A percentile compares a stretch with the other conserved stretches of the same genome.
Evolutionary conservation across 129 eudicot species (phyloP).

Genomic region (Calendula officinalis): DNA sequence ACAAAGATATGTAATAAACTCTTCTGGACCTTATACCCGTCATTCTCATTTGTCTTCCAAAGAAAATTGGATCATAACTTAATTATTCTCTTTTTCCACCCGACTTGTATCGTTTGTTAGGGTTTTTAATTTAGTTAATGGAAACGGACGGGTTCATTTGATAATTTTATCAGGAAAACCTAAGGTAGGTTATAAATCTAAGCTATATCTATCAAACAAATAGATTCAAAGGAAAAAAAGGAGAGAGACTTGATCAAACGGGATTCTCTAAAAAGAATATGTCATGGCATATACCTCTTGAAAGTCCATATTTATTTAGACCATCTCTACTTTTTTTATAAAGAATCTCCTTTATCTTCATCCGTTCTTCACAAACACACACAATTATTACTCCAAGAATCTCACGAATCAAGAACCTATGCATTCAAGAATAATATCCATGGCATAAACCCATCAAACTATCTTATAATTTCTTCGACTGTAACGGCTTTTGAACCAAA

Average conservation of each 20-base stretch:
- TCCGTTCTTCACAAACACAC: slow-evolving; percentile 21
- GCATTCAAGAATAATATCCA: slow-evolving; percentile 21
- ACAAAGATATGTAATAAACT: too few species aligned
- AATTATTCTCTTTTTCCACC: too few species aligned
- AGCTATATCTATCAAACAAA: too few species aligned
- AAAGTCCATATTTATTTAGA: slow-evolving; percentile 14
- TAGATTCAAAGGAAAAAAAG: neutral
- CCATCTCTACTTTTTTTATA: slow-evolving; percentile 4
- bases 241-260: slow-evolving; percentile 14
- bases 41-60: too few species aligned
- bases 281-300: slow-evolving; percentile 34
- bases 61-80: too few species aligned
- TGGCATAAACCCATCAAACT: slow-evolving; percentile 28
- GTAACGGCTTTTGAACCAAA: neutral
- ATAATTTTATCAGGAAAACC: too few species aligned
- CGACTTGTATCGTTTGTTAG: too few species aligned
- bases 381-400: slow-evolving; percentile 29
- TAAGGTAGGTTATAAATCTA: too few species aligned
- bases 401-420: slow-evolving; percentile 22
- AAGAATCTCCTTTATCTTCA: slow-evolving; percentile 18
- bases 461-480: slow-evolving; percentile 3
- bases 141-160: too few species aligned
- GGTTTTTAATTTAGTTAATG: too few species aligned
- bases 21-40: too few species aligned
- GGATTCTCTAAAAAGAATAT: slow-evolving; percentile 29